Evolutionary conservation across 208 protist genomes (phyloP), one percentile per base, ranked within the genome.

Genomic region (Wallacemonas rigidus): DNA sequence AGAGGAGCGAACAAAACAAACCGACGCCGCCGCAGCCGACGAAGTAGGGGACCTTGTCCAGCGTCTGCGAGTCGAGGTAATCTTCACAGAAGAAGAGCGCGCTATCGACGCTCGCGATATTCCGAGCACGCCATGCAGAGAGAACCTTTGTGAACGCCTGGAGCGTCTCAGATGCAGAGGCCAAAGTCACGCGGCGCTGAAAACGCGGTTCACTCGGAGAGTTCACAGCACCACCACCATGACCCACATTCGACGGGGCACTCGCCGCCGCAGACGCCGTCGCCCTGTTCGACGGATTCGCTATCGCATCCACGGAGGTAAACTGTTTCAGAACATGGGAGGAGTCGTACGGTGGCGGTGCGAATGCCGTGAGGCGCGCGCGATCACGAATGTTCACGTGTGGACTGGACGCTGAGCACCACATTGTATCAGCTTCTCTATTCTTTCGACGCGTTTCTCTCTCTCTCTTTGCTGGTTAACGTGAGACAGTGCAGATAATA

Each of bases 11-110:
- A 50, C 87, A 78, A 77, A 93, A 86, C n/a, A 90, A 48, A 43
- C 88, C 81, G 47, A 92, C 76, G n/a, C 90, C 90, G 41, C 87
- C 87, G 63, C 81, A 74, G 7, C 80, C 82, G 5, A 92, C 69
- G 68, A 95, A 90, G 68, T 85, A 85, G 12, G 74, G 75, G 0
- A 87, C 70, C 39, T 80, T 68, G 39, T 85, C 75, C 17, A 73
- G 76, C 17, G 79, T 81, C n/a, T 76, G 76, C 1, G 86, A 79
- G 60, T 81, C 81, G 45, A 86, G 76, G 61, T 87, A 83, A 11
- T 81, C 70, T 36, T 79, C 71, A 56, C 79, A 88, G 8, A 75
- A 61, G 55, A 7, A 38, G 26, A 85, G 53, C 11, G 60, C 63
- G 15, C 67, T 54, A 39, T 79, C 60, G 17, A 85, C 45, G 35